Conservation (phyloP, 306 rosid species). For the Urtica urens region DNA sequence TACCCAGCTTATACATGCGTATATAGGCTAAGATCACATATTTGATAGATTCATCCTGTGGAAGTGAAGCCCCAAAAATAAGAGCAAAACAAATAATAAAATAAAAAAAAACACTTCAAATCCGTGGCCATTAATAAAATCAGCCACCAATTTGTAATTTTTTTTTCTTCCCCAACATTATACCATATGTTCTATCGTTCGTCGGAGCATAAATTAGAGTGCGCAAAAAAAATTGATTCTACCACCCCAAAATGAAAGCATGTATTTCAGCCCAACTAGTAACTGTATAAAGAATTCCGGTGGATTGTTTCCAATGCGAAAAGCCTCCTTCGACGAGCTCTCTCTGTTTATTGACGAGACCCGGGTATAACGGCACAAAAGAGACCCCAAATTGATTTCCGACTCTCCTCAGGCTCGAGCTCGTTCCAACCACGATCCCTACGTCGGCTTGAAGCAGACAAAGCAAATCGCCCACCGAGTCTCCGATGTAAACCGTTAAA, state of each 20-base stretch:
- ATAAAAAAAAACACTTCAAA: slow-evolving; percentile 30
- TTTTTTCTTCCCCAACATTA: slow-evolving; percentile 33
- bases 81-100: slow-evolving; percentile 29
- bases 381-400: slow-evolving; percentile 67
- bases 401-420: slow-evolving; percentile 74
- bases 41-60: slow-evolving; percentile 42
- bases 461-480: slow-evolving; percentile 87
- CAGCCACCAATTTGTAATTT: slow-evolving; percentile 55
- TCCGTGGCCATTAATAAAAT: slow-evolving; percentile 59
- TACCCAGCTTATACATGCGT: slow-evolving; percentile 42
- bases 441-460: slow-evolving; percentile 93
- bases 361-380: slow-evolving; percentile 67
- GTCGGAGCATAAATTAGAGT: slow-evolving; percentile 33
- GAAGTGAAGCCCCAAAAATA: slow-evolving; percentile 20
- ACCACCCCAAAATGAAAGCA: slow-evolving; percentile 87
- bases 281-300: slow-evolving; percentile 81
- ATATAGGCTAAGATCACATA: slow-evolving; percentile 28
- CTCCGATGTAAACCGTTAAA: slow-evolving; percentile 71
- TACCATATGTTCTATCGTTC: slow-evolving; percentile 27
- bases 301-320: slow-evolving; percentile 60
- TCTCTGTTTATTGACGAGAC: slow-evolving; percentile 70
- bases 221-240: slow-evolving; percentile 24
- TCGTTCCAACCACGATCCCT: slow-evolving; percentile 85
- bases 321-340: slow-evolving; percentile 36
- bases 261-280: slow-evolving; percentile 94